Conservation (phyloP, 1,284 basidiomycete genomes). For the Rhodotorula sp. region DNA sequence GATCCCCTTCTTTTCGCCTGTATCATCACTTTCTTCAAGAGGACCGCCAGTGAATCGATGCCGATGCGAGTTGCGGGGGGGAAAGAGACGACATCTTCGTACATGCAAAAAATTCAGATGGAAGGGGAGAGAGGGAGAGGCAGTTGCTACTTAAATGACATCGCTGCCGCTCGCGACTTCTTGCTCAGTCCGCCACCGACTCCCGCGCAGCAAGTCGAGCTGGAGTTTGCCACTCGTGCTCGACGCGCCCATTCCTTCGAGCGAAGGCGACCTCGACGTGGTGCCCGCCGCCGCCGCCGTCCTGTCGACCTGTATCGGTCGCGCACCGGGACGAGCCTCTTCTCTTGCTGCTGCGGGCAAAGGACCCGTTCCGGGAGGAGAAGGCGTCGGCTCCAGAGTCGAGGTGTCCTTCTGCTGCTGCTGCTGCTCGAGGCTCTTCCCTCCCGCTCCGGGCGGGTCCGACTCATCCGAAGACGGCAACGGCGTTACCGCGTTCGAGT, state of each 20-base stretch:
- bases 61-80: no score
- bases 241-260: conserved; percentile 12
- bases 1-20: not conserved
- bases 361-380: not conserved
- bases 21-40: not conserved
- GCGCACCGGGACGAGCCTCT: not conserved
- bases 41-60: no score
- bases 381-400: no score
- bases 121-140: no score
- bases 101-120: no score
- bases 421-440: no score
- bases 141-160: conserved; percentile 12
- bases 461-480: conserved; percentile 5
- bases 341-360: not conserved
- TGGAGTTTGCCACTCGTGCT: conserved; percentile 25
- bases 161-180: conserved; percentile 40
- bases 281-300: not conserved
- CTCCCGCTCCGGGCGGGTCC: not conserved
- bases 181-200: conserved; percentile 34
- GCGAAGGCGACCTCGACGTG: not conserved
- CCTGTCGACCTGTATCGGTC: not conserved
- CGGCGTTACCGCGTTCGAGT: conserved; percentile 22
- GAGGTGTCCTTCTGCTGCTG: no score
- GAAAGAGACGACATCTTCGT: no score
- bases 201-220: conserved; percentile 30